Base-by-base conservation (phyloP, 1,284 basidiomycete genomes). In the Trichosporon sp. region DNA sequence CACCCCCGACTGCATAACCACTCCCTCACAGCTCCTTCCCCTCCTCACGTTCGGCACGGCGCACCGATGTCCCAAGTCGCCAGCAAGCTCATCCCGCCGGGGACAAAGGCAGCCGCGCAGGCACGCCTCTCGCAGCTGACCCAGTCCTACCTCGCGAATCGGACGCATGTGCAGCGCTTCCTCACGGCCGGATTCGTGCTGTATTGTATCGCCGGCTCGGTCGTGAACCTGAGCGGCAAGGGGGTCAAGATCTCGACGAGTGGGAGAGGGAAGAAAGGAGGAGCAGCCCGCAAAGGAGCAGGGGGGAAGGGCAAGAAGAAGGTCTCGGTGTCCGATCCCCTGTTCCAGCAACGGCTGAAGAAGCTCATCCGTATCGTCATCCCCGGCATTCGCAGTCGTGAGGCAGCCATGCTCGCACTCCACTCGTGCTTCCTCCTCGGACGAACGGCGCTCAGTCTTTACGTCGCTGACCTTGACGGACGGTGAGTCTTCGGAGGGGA, bases 381-480 rank as follows among this genome's bases (percentile, higher is more conserved):
- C 71, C 96, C 96, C 2, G 88, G 91, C 31, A 85, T 93, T 75
- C 88, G 89, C 66, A 93, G 91, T 4, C 92, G 94, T 77, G 95
- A 98, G 83, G 92, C 94, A 0, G 86, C 92, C 59, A 88, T 98
- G 70, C 87, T 99, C 5, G 85, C 91, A 68, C 91, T 94, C 85
- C 95, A 98, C 81, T 92, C 94, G 4, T 89, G 90, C 78, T 89
- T 98, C 75, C 88, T 99, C 68, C 88, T 98, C 16, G 91, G 93
- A 73, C 86, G 96, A 73, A 98, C 96, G 1, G 91, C 93, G 10
- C 90, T 98, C 68, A 94, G 92, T 31, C 86, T 99, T n/a, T 98
- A 98, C 79, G 94, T 99, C 65, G 96, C 96, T 7, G 90, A 93
- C 67, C 87, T 98, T 66, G 96, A 98, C 79, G 96, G 79, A 81